phyloP scores from a whole-genome alignment of 2,329 filamentous ascomycete genomes.

The Alternaria ventricosa region DNA sequence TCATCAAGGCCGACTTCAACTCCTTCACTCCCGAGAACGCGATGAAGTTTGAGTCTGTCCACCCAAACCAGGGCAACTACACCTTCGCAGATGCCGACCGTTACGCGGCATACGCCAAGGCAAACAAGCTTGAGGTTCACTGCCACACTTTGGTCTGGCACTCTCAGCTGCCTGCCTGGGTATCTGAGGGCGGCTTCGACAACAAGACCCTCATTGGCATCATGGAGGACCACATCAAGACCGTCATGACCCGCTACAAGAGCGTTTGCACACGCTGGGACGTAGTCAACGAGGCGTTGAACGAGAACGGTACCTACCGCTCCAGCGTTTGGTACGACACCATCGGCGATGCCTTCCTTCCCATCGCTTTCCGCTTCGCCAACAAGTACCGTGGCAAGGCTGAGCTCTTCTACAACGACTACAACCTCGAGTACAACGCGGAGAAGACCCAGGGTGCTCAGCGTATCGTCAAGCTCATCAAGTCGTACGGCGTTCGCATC shows the following conservation, averaged over 20 bases:
- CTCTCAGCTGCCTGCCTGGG: slow-evolving; percentile 50
- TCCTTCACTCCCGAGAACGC: slow-evolving; percentile 33
- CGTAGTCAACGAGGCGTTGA: slow-evolving; percentile 46
- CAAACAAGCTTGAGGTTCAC: slow-evolving; percentile 44
- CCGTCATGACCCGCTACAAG: slow-evolving; percentile 48
- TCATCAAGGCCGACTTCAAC: slow-evolving; percentile 40
- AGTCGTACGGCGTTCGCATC: slow-evolving; percentile 56
- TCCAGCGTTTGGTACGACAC: slow-evolving; percentile 50
- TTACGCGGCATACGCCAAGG: slow-evolving; percentile 42
- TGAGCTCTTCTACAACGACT: slow-evolving; percentile 66
- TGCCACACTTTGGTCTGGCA: slow-evolving; percentile 55
- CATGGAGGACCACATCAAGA: slow-evolving; percentile 53
- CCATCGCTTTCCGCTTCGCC: slow-evolving; percentile 53
- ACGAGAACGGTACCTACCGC: slow-evolving; percentile 55
- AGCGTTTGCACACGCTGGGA: slow-evolving; percentile 50
- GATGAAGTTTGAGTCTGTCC: slow-evolving; percentile 47
- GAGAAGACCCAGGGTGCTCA: slow-evolving; percentile 50
- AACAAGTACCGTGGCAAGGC: slow-evolving; percentile 47
- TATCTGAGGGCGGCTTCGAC: slow-evolving; percentile 45
- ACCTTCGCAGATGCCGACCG: slow-evolving; percentile 48
- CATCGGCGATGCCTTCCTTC: slow-evolving; percentile 55
- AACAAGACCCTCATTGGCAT: slow-evolving; percentile 51
- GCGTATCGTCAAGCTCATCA: slow-evolving; percentile 48
- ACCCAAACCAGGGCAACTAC: slow-evolving; percentile 48
- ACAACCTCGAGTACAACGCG: slow-evolving; percentile 66